These are phyloP conservation scores for Penicillium salamii DNA, from an alignment of 495 filamentous ascomycete genomes.

Conservation along the genomic window DNA sequence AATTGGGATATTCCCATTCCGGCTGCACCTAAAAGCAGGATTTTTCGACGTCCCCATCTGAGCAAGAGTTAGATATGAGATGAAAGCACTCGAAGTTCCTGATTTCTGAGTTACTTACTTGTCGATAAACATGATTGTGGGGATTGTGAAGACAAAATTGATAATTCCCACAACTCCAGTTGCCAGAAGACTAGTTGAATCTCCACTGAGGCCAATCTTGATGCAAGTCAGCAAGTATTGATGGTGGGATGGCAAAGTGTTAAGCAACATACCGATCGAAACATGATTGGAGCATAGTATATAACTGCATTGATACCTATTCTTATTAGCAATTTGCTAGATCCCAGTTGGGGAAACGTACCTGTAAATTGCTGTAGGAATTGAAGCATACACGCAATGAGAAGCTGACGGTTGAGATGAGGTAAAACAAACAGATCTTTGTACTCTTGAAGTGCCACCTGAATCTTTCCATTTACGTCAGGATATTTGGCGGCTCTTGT, in stretches of 20 bases:
- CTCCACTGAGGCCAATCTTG: constrained; percentile 38
- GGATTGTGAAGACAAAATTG: constrained; percentile 60
- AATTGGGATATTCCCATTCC: constrained; percentile 57
- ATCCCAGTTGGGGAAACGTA: too few species aligned
- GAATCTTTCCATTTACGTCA: neutral
- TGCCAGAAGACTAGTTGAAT: constrained; percentile 53
- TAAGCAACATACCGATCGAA: too few species aligned
- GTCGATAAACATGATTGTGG: constrained; percentile 65
- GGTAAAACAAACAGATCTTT: neutral
- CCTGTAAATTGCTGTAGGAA: constrained; percentile 13
- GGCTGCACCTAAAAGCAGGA: constrained; percentile 62
- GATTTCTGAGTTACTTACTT: too few species aligned
- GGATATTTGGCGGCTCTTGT: neutral
- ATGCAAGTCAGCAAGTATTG: constrained; percentile 46
- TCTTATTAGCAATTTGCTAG: too few species aligned
- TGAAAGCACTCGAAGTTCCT: too few species aligned
- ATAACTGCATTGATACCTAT: constrained; percentile 46
- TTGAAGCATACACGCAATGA: neutral
- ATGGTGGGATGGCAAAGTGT: too few species aligned
- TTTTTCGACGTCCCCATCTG: constrained; percentile 41
- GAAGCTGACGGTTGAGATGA: neutral
- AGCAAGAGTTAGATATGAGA: too few species aligned
- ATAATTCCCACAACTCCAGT: constrained; percentile 64
- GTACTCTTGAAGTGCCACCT: constrained; percentile 1
- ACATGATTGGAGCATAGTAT: constrained; percentile 50